These are phyloP conservation scores for Casuarina cunninghamiana DNA, from an alignment of 306 rosid genomes.

Conservation along the genomic window DNA sequence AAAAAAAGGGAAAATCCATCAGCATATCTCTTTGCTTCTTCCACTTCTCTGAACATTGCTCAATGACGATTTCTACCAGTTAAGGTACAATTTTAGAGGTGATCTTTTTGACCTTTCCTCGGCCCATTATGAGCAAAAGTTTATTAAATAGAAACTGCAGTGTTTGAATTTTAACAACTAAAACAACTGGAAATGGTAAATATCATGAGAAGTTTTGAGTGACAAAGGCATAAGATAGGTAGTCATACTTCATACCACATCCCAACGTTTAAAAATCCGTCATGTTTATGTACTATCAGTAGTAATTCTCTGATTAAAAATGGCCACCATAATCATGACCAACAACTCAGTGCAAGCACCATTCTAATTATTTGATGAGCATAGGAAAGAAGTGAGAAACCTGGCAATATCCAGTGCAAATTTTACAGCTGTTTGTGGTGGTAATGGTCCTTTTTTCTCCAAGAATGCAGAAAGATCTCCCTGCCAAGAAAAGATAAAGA, in stretches of 20 bases:
- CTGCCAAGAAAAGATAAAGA: constrained; percentile 35
- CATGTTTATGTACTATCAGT: background rate
- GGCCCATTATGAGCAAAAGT: background rate
- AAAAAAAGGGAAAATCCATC: background rate
- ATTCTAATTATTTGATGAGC: background rate
- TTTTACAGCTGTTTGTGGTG: constrained; percentile 67
- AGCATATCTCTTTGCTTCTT: background rate
- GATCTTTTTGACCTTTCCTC: background rate
- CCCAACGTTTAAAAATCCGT: background rate
- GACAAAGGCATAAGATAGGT: background rate
- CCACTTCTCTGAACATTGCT: background rate
- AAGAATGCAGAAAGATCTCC: constrained; percentile 75
- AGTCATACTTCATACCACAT: background rate
- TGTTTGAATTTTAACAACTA: background rate
- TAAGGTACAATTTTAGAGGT: background rate
- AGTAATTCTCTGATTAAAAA: background rate
- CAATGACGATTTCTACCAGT: background rate
- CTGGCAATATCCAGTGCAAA: constrained; percentile 94
- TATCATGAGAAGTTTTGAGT: background rate
- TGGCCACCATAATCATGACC: background rate
- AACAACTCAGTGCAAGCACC: background rate
- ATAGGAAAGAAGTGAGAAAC: constrained; percentile 39
- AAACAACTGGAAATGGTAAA: background rate
- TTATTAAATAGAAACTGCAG: background rate
- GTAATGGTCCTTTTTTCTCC: constrained; percentile 68